A percentile compares a stretch with the other conserved stretches of the same genome.
Evolutionary conservation across 2,329 filamentous ascomycete species (phyloP).

Genomic region (Fusarium virguliforme): DNA sequence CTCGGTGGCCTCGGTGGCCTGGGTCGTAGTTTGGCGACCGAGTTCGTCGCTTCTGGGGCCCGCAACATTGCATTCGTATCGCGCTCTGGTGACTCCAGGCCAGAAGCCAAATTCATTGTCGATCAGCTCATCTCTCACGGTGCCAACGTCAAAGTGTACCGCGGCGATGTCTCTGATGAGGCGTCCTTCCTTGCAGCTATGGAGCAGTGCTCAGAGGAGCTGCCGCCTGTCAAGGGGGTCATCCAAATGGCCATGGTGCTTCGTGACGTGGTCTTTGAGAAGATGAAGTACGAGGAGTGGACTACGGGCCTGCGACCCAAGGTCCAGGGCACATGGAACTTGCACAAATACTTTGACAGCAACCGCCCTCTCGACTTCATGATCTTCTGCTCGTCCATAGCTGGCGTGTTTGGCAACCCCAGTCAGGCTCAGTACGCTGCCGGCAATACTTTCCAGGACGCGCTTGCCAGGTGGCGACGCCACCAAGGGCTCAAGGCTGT

Average conservation of each 20-base stretch:
- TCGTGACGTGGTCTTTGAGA: constrained; percentile 51
- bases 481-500: constrained; percentile 15
- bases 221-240: constrained; percentile 41
- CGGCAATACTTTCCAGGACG: constrained; percentile 54
- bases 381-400: constrained; percentile 56
- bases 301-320: constrained; percentile 52
- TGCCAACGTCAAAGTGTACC: too few relatives aligned
- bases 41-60: constrained; percentile 46
- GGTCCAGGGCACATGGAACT: constrained; percentile 52
- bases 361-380: constrained; percentile 57
- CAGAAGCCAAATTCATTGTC: constrained; percentile 17
- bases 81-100: constrained; percentile 22
- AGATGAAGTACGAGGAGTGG: constrained; percentile 48
- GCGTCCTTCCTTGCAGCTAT: too few relatives aligned
- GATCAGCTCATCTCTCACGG: too few relatives aligned
- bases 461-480: constrained; percentile 40
- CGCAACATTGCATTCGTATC: constrained; percentile 52
- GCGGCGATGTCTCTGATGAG: too few relatives aligned
- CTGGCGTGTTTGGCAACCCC: constrained; percentile 54
- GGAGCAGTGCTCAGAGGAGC: too few relatives aligned
- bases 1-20: constrained; percentile 42
- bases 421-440: constrained; percentile 61
- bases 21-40: constrained; percentile 35
- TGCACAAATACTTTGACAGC: constrained; percentile 42
- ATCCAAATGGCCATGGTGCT: constrained; percentile 46